Percentiles rank a stretch among this genome's conserved stretches.
Conservation (phyloP, 306 rosid genomes). For the Cercis canadensis region DNA sequence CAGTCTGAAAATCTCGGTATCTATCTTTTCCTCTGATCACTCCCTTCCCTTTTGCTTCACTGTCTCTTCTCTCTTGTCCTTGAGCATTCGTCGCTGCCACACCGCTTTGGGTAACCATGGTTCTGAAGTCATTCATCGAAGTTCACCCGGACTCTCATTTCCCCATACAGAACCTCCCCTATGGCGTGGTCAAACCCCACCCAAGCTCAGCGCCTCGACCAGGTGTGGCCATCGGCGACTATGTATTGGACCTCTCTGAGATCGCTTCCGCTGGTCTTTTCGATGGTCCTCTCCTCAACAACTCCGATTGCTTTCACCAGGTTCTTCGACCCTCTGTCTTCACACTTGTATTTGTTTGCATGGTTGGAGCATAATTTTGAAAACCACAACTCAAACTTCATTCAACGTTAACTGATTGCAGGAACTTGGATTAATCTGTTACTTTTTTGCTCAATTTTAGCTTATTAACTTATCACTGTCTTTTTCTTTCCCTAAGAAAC, state of each 20-base stretch:
- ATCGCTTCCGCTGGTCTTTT: constrained; percentile 79
- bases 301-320: constrained; percentile 82
- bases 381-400: background rate
- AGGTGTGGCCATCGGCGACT: constrained; percentile 87
- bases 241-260: constrained; percentile 78
- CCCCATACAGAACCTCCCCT: constrained; percentile 88
- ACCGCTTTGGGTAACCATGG: constrained; percentile 40
- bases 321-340: constrained; percentile 35
- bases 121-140: constrained; percentile 65
- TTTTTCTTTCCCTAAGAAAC: constrained; percentile 24
- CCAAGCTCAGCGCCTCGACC: constrained; percentile 66
- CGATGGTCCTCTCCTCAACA: constrained; percentile 76
- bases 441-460: background rate
- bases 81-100: background rate
- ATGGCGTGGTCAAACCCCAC: constrained; percentile 75
- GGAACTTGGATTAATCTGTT: background rate
- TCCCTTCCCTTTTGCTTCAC: background rate
- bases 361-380: background rate
- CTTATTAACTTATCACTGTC: constrained; percentile 20
- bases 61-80: no score
- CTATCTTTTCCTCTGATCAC: background rate
- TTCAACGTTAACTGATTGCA: background rate
- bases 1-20: no score
- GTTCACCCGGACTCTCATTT: constrained; percentile 84
- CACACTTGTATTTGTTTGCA: background rate